Evolutionary conservation across 306 rosid genomes (phyloP).

Genomic region (Corylus avellana): DNA sequence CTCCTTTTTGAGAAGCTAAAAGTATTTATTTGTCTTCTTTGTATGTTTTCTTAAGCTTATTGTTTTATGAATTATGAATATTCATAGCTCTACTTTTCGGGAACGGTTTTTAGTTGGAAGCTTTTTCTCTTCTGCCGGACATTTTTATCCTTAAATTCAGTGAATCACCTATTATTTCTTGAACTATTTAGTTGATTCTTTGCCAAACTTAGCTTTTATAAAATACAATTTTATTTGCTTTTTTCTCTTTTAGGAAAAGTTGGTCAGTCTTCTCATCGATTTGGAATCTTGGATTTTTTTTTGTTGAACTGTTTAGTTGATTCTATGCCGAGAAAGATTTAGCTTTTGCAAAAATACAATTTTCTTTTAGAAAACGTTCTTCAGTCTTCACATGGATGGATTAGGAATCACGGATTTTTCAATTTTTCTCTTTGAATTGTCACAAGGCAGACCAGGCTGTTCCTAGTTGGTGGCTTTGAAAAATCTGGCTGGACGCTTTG

Average conservation of each 20-base stretch:
- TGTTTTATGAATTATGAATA: background rate
- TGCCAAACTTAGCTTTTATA: background rate
- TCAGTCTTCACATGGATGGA: slow-evolving; percentile 2
- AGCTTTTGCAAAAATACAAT: too few relatives aligned
- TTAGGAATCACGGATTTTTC: too few relatives aligned
- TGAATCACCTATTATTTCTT: too few relatives aligned
- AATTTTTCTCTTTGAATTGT: background rate
- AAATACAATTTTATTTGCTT: background rate
- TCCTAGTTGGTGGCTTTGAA: slow-evolving; percentile 10
- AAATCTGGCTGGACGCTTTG: background rate
- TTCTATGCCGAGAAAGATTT: background rate
- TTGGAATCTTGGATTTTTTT: background rate
- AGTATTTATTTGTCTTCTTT: background rate
- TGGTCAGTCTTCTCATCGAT: background rate
- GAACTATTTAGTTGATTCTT: background rate
- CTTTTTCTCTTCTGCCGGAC: background rate
- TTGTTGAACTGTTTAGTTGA: too few relatives aligned
- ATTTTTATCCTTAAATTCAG: background rate
- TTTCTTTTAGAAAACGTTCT: background rate
- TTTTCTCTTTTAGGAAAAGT: background rate
- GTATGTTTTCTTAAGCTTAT: background rate
- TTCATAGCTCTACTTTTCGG: background rate
- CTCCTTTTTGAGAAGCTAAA: background rate
- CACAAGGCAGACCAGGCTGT: background rate
- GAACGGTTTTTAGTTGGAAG: background rate